Evolutionary conservation across 768 basidiomycete species (phyloP).

Genomic region (Tylopilus vinaceipallidus): DNA sequence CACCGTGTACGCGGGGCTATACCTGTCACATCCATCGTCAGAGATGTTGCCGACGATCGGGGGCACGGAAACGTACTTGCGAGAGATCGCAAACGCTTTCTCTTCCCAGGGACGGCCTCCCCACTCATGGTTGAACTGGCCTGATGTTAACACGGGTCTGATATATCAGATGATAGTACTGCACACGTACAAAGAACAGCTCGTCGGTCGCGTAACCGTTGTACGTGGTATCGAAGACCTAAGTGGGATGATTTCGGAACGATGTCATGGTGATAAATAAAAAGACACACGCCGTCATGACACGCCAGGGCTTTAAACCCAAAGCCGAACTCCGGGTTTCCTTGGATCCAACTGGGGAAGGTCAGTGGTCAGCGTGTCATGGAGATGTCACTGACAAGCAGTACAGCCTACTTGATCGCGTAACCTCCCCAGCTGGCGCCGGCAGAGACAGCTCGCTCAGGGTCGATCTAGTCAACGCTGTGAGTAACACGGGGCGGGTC

Average conservation of each 20-base stretch:
- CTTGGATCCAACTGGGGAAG: conserved; percentile 82
- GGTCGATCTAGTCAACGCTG: conserved; percentile 50
- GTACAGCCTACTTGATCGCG: conserved; percentile 68
- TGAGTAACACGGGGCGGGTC: background rate
- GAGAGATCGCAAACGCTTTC: conserved; percentile 49
- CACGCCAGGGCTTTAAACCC: conserved; percentile 89
- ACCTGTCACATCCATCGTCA: conserved; percentile 37
- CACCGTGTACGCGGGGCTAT: conserved; percentile 80
- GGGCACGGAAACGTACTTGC: conserved; percentile 45
- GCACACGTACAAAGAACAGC: conserved; percentile 73
- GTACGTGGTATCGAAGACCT: conserved; percentile 76
- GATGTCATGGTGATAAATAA: background rate
- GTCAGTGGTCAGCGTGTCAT: conserved; percentile 1
- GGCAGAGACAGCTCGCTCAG: conserved; percentile 68
- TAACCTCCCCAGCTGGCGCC: conserved; percentile 88
- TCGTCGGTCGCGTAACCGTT: conserved; percentile 91
- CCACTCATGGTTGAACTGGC: conserved; percentile 84
- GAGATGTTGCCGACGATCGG: background rate
- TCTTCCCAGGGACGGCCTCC: conserved; percentile 78
- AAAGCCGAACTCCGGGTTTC: conserved; percentile 85
- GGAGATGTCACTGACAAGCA: background rate
- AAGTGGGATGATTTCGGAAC: background rate
- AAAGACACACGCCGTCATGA: conserved; percentile 78
- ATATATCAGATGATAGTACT: background rate
- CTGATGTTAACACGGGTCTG: background rate